Evolutionary conservation across 2,329 filamentous ascomycete species (phyloP).

Genomic region (Verticillium nonalfalfae): DNA sequence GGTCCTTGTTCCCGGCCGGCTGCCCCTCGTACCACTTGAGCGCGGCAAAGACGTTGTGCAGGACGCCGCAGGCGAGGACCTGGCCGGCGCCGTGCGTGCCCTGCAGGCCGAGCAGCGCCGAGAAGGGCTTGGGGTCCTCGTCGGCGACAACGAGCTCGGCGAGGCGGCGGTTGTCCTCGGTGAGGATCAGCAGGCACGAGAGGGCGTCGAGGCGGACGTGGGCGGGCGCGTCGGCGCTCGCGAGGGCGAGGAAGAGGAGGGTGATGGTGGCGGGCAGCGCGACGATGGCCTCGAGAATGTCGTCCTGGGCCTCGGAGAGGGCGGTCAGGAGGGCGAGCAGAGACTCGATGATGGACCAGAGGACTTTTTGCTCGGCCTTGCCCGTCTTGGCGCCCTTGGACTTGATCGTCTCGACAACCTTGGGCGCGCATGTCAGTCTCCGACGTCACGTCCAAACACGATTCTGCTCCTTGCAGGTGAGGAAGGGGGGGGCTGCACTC

Average conservation of each 20-base stretch:
- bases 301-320: slow-evolving; percentile 53
- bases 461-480: neutral
- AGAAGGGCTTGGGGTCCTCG: slow-evolving; percentile 37
- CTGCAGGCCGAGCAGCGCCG: slow-evolving; percentile 41
- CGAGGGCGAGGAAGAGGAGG: slow-evolving; percentile 49
- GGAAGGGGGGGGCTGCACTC: slow-evolving; percentile 17
- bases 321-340: slow-evolving; percentile 46
- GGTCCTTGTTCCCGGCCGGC: slow-evolving; percentile 34
- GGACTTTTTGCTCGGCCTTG: slow-evolving; percentile 45
- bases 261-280: slow-evolving; percentile 39
- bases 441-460: too few relatives aligned
- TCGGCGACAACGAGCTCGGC: slow-evolving; percentile 47
- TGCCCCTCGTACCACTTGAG: slow-evolving; percentile 47
- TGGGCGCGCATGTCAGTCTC: neutral
- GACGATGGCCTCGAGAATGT: slow-evolving; percentile 50
- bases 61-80: slow-evolving; percentile 51
- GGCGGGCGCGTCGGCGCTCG: slow-evolving; percentile 33
- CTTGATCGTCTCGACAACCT: slow-evolving; percentile 38
- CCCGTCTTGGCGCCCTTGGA: slow-evolving; percentile 34
- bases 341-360: slow-evolving; percentile 49
- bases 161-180: slow-evolving; percentile 52
- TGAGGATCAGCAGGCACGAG: slow-evolving; percentile 49
- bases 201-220: slow-evolving; percentile 39
- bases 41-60: slow-evolving; percentile 55
- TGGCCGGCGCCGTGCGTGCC: slow-evolving; percentile 39